Evolutionary conservation across 805 yeast species (phyloP).

Genomic region (Candida odintsovae): DNA sequence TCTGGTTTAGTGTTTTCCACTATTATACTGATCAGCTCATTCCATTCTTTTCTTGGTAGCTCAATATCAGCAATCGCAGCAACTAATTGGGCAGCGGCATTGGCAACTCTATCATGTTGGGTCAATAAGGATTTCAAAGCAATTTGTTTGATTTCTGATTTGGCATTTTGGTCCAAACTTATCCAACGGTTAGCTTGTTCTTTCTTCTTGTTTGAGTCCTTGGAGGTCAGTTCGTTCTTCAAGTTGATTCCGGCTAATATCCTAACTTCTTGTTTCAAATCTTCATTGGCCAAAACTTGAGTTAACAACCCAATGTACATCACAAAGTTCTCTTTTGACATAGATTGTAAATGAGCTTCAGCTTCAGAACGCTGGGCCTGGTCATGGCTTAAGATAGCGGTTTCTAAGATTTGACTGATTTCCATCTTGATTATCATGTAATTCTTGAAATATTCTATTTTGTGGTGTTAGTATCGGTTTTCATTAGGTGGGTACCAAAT

Average conservation of each 20-base stretch:
- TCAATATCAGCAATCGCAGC: conserved; percentile 98
- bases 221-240: conserved; percentile 84
- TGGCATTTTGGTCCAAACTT: conserved; percentile 46
- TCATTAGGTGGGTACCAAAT: background rate
- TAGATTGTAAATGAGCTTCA: conserved; percentile 64
- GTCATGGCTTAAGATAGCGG: conserved; percentile 68
- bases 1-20: conserved; percentile 82
- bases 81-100: conserved; percentile 86
- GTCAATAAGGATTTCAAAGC: conserved; percentile 61
- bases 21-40: conserved; percentile 73
- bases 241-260: conserved; percentile 85
- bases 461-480: conserved; percentile 3
- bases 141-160: conserved; percentile 58
- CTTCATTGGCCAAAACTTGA: conserved; percentile 61
- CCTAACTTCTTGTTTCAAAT: conserved; percentile 70
- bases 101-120: conserved; percentile 72
- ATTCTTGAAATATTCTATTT: background rate
- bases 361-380: conserved; percentile 67
- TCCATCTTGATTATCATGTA: conserved; percentile 29
- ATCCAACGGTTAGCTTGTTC: conserved; percentile 74
- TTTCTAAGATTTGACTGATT: conserved; percentile 67
- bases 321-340: conserved; percentile 72
- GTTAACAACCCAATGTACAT: conserved; percentile 67
- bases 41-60: conserved; percentile 84
- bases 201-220: conserved; percentile 54